These are phyloP conservation scores for Phaeosphaeria sp. DNA, from an alignment of 2,329 filamentous ascomycete species.

Conservation along the genomic window DNA sequence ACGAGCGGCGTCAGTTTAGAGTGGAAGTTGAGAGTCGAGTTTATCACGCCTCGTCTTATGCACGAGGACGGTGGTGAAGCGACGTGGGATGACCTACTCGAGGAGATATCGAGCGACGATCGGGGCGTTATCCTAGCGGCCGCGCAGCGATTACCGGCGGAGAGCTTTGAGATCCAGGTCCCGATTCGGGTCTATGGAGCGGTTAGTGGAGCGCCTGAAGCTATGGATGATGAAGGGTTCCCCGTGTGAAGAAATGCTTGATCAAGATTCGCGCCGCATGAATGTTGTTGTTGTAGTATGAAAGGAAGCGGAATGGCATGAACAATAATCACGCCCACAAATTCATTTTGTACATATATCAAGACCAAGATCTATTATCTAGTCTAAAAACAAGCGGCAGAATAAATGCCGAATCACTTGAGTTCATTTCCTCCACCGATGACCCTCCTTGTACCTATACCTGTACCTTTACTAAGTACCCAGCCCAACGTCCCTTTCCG, in stretches of 20 bases:
- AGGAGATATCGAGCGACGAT: constrained; percentile 80
- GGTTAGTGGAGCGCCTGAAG: constrained; percentile 51
- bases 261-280: too few relatives aligned
- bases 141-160: constrained; percentile 78
- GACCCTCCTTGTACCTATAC: too few relatives aligned
- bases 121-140: constrained; percentile 79
- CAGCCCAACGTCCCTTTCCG: too few relatives aligned
- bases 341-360: background rate
- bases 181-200: constrained; percentile 80
- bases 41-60: constrained; percentile 75
- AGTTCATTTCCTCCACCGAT: too few relatives aligned
- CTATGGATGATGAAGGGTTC: constrained; percentile 40
- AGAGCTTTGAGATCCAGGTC: constrained; percentile 90
- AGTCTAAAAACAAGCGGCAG: background rate
- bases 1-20: constrained; percentile 87
- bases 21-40: constrained; percentile 91
- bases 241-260: constrained; percentile 30
- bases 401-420: too few relatives aligned
- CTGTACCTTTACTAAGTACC: background rate
- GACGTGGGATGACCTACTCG: constrained; percentile 64
- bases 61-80: constrained; percentile 41
- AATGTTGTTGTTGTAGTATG: background rate
- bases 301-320: background rate
- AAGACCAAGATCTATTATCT: too few relatives aligned
- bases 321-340: background rate